Conservation (phyloP, 495 filamentous ascomycete species). For the Trichoderma erinaceum region DNA sequence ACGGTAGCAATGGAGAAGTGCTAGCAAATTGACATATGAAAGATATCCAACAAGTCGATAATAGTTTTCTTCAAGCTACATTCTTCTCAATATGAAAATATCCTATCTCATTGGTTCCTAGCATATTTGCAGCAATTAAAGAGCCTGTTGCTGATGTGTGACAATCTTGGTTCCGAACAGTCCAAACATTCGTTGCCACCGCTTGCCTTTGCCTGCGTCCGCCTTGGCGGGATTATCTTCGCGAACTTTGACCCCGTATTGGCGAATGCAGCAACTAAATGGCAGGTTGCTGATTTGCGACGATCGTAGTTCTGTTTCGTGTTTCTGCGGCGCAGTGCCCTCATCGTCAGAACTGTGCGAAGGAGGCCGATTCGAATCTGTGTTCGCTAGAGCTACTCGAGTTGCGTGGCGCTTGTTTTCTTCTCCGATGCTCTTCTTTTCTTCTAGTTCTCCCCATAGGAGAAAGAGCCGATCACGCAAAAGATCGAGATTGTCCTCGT, state of each 20-base stretch:
- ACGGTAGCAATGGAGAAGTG: background rate
- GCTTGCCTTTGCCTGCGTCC: constrained; percentile 28
- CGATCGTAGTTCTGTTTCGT: background rate
- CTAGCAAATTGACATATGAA: background rate
- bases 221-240: constrained; percentile 27
- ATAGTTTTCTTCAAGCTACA: background rate
- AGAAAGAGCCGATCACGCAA: constrained; percentile 68
- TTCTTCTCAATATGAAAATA: background rate
- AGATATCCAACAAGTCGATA: background rate
- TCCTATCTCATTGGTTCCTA: background rate
- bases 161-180: constrained; percentile 52
- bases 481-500: constrained; percentile 36
- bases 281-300: constrained; percentile 37
- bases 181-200: constrained; percentile 48
- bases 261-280: constrained; percentile 56
- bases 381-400: background rate
- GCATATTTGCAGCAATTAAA: too few relatives aligned
- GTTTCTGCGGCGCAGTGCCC: background rate
- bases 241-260: constrained; percentile 48
- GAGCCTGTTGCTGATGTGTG: too few relatives aligned
- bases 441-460: constrained; percentile 84
- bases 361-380: constrained; percentile 14
- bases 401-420: constrained; percentile 7
- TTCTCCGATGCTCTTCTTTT: constrained; percentile 42
- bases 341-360: constrained; percentile 27